phyloP scores from a whole-genome alignment of 768 basidiomycete species.

The Omphalotus guepiniiformis region DNA sequence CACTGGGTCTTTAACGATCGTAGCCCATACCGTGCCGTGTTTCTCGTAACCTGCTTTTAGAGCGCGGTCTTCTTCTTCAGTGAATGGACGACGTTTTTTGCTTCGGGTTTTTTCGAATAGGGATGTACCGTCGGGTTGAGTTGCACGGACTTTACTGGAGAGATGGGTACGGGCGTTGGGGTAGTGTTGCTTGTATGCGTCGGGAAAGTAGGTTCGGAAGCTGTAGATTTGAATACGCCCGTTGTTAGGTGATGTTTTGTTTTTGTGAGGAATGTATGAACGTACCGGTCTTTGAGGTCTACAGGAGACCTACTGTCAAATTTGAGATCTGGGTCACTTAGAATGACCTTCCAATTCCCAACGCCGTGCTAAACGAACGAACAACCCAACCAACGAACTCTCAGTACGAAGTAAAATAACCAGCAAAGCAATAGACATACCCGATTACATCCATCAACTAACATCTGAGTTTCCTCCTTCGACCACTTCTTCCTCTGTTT shows the following conservation, averaged over 20 bases:
- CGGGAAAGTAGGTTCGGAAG: constrained; percentile 88
- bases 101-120: constrained; percentile 83
- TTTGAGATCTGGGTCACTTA: constrained; percentile 71
- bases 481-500: constrained; percentile 84
- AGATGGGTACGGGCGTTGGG: constrained; percentile 89
- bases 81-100: constrained; percentile 85
- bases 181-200: constrained; percentile 88
- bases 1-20: constrained; percentile 84
- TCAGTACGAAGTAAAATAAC: no score
- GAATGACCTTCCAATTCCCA: constrained; percentile 89
- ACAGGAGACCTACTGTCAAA: constrained; percentile 85
- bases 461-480: constrained; percentile 81
- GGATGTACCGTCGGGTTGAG: constrained; percentile 78
- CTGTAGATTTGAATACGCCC: constrained; percentile 36
- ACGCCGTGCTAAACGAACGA: constrained; percentile 69
- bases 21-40: constrained; percentile 87
- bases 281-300: constrained; percentile 88
- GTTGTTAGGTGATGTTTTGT: no score
- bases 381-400: constrained; percentile 1
- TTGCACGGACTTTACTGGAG: constrained; percentile 77
- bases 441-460: constrained; percentile 79
- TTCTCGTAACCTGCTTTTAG: constrained; percentile 83
- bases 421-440: not conserved
- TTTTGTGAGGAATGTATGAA: constrained; percentile 11
- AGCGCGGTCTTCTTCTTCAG: constrained; percentile 80